Conservation (phyloP, 805 yeast species). For the Yarrowia sp. region DNA sequence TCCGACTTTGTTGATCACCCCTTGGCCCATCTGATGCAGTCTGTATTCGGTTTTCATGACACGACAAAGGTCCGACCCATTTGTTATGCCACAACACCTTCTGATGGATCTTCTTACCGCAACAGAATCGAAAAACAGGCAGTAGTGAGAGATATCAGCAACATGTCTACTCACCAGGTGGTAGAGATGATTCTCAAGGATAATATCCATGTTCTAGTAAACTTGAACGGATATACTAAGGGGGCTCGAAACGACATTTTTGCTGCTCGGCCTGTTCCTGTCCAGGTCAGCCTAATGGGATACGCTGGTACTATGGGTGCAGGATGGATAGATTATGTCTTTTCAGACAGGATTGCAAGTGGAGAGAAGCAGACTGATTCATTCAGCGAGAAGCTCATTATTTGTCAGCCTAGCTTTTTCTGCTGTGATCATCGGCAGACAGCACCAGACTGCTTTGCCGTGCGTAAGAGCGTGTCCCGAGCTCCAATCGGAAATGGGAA, state of each 20-base stretch:
- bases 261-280: slow-evolving; percentile 37
- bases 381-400: slow-evolving; percentile 35
- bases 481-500: not conserved
- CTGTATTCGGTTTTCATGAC: slow-evolving; percentile 37
- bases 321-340: slow-evolving; percentile 33
- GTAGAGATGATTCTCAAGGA: slow-evolving; percentile 34
- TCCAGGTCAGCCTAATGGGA: slow-evolving; percentile 37
- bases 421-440: slow-evolving; percentile 39
- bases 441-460: slow-evolving; percentile 29
- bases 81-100: slow-evolving; percentile 36
- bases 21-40: slow-evolving; percentile 39
- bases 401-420: slow-evolving; percentile 33
- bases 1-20: slow-evolving; percentile 39
- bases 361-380: not conserved
- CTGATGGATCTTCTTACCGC: slow-evolving; percentile 34
- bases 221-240: slow-evolving; percentile 38
- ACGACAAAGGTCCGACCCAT: slow-evolving; percentile 29
- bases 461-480: not conserved
- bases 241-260: slow-evolving; percentile 39
- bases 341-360: slow-evolving; percentile 11
- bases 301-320: slow-evolving; percentile 39
- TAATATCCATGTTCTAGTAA: slow-evolving; percentile 37
- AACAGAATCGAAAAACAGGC: not conserved
- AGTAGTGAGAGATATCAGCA: slow-evolving; percentile 30
- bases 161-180: slow-evolving; percentile 32